Conservation (phyloP, 169 alveolate genomes). For the Cryptosporidium felis region DNA sequence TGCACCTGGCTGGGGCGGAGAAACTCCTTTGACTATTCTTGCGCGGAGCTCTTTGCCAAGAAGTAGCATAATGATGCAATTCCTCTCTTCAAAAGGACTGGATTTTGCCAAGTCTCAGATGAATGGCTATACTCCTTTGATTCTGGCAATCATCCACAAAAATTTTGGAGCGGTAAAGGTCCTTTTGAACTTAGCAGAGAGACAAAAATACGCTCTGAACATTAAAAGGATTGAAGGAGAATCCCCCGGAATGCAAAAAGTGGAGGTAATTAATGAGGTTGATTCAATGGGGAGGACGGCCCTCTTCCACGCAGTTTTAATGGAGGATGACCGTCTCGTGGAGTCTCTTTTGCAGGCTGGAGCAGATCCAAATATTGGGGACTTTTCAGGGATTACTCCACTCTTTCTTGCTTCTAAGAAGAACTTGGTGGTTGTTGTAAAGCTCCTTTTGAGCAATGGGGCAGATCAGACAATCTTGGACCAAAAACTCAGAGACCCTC, state of each 20-base stretch:
- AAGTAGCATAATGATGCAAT: slow-evolving; percentile 63
- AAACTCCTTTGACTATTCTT: slow-evolving; percentile 55
- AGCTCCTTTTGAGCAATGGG: slow-evolving; percentile 11
- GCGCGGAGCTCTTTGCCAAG: slow-evolving; percentile 49
- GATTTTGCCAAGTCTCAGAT: slow-evolving; percentile 55
- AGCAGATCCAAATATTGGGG: slow-evolving; percentile 64
- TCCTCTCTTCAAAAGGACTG: slow-evolving; percentile 48
- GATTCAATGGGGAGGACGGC: slow-evolving; percentile 67
- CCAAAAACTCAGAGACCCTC: slow-evolving; percentile 41
- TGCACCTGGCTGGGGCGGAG: slow-evolving; percentile 73
- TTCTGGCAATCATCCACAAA: slow-evolving; percentile 50
- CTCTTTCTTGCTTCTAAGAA: slow-evolving; percentile 43
- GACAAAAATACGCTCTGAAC: slow-evolving; percentile 9
- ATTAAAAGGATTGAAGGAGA: background rate
- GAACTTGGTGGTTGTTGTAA: slow-evolving; percentile 22
- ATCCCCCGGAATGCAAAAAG: background rate
- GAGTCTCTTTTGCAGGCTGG: slow-evolving; percentile 22
- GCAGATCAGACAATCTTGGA: slow-evolving; percentile 51
- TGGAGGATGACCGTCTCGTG: slow-evolving; percentile 64
- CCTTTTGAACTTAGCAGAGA: slow-evolving; percentile 43
- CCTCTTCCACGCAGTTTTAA: slow-evolving; percentile 56
- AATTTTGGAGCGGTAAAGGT: slow-evolving; percentile 67
- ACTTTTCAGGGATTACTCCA: slow-evolving; percentile 56
- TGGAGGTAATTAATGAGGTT: slow-evolving; percentile 22
- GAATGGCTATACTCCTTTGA: slow-evolving; percentile 55